Percentiles rank a stretch among this genome's conserved stretches.
Evolutionary conservation across 768 basidiomycete genomes (phyloP).

Genomic region (Termitomyces sp.): DNA sequence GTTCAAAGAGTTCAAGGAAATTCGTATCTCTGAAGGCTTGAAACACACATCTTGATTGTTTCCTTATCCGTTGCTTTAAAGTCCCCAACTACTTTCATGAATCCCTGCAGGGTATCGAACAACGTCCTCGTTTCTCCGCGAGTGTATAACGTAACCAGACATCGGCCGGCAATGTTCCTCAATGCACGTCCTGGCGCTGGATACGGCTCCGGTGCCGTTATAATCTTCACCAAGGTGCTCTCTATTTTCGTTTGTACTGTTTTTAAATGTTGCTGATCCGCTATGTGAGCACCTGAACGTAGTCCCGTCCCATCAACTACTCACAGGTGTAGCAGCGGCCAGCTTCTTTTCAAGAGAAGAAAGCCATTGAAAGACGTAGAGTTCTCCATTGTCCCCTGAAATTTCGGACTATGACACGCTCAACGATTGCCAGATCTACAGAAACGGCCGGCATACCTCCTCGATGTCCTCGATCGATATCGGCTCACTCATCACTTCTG

Average conservation of each 20-base stretch:
- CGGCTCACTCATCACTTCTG: constrained; percentile 6
- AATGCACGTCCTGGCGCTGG: constrained; percentile 87
- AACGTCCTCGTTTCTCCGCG: constrained; percentile 79
- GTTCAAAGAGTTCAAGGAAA: constrained; percentile 8
- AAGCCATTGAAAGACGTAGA: constrained; percentile 84
- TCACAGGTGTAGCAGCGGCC: constrained; percentile 42
- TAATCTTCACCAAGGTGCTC: constrained; percentile 57
- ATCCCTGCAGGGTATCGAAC: constrained; percentile 79
- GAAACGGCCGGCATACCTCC: constrained; percentile 16
- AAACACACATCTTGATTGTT: constrained; percentile 56
- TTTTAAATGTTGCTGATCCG: constrained; percentile 59
- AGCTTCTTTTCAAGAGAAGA: constrained; percentile 57
- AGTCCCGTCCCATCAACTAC: constrained; percentile 19
- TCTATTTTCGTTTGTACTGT: constrained; percentile 57
- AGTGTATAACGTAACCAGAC: constrained; percentile 66
- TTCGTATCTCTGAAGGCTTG: not conserved
- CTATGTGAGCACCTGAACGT: constrained; percentile 8
- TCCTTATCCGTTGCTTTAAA: constrained; percentile 62
- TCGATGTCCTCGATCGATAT: constrained; percentile 22
- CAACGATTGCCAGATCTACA: constrained; percentile 1
- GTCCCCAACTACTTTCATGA: constrained; percentile 73
- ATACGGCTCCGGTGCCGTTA: constrained; percentile 57
- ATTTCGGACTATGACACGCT: constrained; percentile 49
- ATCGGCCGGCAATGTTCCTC: constrained; percentile 73
- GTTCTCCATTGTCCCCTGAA: constrained; percentile 68